Evolutionary conservation across 1,284 basidiomycete genomes (phyloP).

Genomic region (Ceratobasidium sp.): DNA sequence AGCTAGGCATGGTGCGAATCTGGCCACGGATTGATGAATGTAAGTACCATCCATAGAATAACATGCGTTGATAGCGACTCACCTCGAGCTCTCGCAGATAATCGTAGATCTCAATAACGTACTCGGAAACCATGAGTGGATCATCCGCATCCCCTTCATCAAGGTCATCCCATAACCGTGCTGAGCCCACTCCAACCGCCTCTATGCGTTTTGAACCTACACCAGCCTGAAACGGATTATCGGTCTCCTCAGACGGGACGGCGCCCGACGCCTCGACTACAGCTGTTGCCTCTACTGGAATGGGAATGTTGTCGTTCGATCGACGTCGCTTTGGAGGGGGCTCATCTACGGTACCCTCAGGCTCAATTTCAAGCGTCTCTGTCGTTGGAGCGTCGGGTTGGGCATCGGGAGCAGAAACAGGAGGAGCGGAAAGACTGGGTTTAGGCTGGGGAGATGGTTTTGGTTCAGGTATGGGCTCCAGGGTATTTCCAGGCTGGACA

Average conservation of each 20-base stretch:
- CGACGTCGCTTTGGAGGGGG: constrained; percentile 22
- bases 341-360: constrained; percentile 10
- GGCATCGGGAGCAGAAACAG: no score
- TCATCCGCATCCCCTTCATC: constrained; percentile 95
- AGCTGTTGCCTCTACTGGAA: background rate
- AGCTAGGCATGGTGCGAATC: constrained; percentile 83
- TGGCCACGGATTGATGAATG: constrained; percentile 41
- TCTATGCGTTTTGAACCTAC: background rate
- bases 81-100: constrained; percentile 84
- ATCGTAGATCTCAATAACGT: constrained; percentile 92
- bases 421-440: background rate
- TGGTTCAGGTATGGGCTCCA: background rate
- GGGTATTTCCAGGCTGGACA: no score
- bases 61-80: constrained; percentile 47
- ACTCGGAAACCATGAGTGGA: constrained; percentile 96
- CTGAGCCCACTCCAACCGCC: background rate
- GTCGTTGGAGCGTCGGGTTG: no score
- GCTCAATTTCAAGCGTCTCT: background rate
- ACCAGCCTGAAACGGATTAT: constrained; percentile 31
- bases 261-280: constrained; percentile 8
- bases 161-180: constrained; percentile 72
- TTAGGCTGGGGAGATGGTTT: constrained; percentile 9
- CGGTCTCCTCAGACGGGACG: constrained; percentile 8
- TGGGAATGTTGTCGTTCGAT: constrained; percentile 12
- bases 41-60: background rate